A percentile compares a stretch with the other conserved stretches of the same genome.
Evolutionary conservation across 805 yeast genomes (phyloP).

Genomic region (Isabelozyma rhagii): DNA sequence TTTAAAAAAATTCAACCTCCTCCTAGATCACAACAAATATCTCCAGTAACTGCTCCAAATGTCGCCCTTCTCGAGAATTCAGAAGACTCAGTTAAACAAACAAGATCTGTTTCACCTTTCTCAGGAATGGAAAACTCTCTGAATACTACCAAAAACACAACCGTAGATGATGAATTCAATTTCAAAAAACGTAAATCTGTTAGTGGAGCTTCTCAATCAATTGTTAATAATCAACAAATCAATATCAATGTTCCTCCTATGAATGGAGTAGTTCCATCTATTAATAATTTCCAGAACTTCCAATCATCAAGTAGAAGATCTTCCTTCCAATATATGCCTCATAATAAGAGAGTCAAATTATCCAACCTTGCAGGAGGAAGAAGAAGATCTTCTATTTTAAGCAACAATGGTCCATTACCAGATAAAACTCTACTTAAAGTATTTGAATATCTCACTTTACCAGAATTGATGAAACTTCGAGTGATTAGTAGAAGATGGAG

Average conservation of each 20-base stretch:
- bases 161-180: background rate
- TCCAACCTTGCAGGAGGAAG: constrained; percentile 41
- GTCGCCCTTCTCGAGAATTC: background rate
- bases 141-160: background rate
- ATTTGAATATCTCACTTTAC: constrained; percentile 52
- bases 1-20: background rate
- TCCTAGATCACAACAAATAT: background rate
- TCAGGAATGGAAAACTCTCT: background rate
- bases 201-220: background rate
- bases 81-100: background rate
- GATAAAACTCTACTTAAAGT: constrained; percentile 55
- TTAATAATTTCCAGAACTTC: constrained; percentile 28
- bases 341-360: constrained; percentile 50
- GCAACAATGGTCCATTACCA: constrained; percentile 54
- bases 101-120: constrained; percentile 4
- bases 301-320: background rate
- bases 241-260: constrained; percentile 34
- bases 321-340: constrained; percentile 53
- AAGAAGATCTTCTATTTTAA: constrained; percentile 56
- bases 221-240: background rate
- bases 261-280: constrained; percentile 34
- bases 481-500: constrained; percentile 66
- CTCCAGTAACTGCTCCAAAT: background rate
- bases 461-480: constrained; percentile 58
- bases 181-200: constrained; percentile 2